Base-by-base conservation (phyloP, 225 moss, liverwort and hornwort species). In the Neckera pumila region DNA sequence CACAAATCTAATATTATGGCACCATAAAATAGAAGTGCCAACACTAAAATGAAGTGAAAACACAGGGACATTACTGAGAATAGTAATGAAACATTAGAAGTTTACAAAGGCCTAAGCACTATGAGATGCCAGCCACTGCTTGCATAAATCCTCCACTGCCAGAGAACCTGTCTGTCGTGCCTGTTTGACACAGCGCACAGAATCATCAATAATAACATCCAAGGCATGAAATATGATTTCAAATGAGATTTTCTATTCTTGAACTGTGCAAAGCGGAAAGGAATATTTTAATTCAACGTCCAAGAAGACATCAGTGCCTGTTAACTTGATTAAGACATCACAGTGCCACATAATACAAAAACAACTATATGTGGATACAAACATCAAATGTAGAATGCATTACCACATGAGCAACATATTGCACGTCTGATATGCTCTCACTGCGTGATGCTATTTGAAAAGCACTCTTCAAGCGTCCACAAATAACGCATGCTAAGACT, bases 351-450 rank as follows among this genome's bases (percentile, higher is more conserved):
- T 56, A 38, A 40, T 23, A 75, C 54, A 65, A 77, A 38, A 80
- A 60, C 28, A 56, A 70, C 53, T 33, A 17, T 36, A 86, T 60
- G 27, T 31, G 70, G 49, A 66, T 38, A 88, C 17, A 70, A 84
- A 36, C 51, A 64, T 59, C 58, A 86, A 69, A 71, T 36, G 60
- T 80, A 76, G 47, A 83, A 76, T 27, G 61, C 40, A 88, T 86
- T 90, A 97, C 99, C 99, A 96, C 96, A 79, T 97, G 97, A 80
- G 95, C 89, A n/a, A 99, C 97, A 90, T 96, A 99, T 88, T 99
- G 97, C 84, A 99, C 99, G 91, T 99, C 99, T 67, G 97, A 91
- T 85, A 95, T 86, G 89, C 73, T 96, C 43, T 91, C 94, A 79
- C 93, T 96, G 76, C 93, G 91, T 62, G 97, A 96, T 76, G 99